These are phyloP conservation scores for Pleodorina starrii DNA, from an alignment of 139 green algal genomes.

Conservation along the genomic window DNA sequence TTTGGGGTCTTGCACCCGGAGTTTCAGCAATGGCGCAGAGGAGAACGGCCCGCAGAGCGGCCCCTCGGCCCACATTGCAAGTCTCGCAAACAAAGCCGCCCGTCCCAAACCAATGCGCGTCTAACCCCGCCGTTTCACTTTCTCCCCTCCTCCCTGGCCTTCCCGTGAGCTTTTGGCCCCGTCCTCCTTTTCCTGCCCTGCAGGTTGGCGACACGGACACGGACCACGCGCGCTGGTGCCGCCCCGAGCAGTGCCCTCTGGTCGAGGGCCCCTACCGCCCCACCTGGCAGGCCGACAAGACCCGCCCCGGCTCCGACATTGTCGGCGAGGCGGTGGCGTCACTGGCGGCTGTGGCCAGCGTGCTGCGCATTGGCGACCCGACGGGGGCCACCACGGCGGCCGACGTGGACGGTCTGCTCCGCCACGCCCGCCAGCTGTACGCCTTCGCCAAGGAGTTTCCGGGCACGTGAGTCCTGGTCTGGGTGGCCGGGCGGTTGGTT, in stretches of 20 bases:
- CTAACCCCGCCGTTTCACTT: background rate
- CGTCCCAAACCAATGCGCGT: no score
- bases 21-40: no score
- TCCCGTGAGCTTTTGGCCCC: no score
- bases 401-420: slow-evolving; percentile 48
- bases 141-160: no score
- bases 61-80: no score
- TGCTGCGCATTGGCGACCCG: slow-evolving; percentile 40
- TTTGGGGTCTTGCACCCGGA: no score
- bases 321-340: slow-evolving; percentile 62
- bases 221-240: slow-evolving; percentile 78
- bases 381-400: background rate
- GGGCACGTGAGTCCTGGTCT: slow-evolving; percentile 44
- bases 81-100: no score
- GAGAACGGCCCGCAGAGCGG: no score
- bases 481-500: no score
- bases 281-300: slow-evolving; percentile 12
- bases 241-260: slow-evolving; percentile 66
- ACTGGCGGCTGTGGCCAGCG: slow-evolving; percentile 56
- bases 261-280: slow-evolving; percentile 48
- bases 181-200: background rate
- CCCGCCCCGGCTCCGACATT: slow-evolving; percentile 60
- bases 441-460: slow-evolving; percentile 60
- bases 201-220: slow-evolving; percentile 53
- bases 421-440: slow-evolving; percentile 53